phyloP scores from a whole-genome alignment of 2,329 filamentous ascomycete species.

The Aspergillus brasiliensis region DNA sequence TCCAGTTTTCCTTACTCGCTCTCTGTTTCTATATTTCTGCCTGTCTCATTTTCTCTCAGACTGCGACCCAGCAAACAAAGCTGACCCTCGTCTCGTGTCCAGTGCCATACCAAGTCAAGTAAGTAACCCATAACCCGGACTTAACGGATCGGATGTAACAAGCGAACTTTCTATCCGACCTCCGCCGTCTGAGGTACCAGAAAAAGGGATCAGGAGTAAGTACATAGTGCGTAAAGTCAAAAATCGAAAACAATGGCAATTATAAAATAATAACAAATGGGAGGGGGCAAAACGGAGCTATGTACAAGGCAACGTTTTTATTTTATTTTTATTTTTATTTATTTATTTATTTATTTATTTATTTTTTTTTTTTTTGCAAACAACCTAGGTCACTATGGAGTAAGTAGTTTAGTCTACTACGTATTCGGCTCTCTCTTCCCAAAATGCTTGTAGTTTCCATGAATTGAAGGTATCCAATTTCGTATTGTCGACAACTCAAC shows the following conservation, averaged over 20 bases:
- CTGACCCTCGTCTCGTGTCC: not conserved
- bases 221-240: no score
- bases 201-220: not conserved
- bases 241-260: no score
- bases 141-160: slow-evolving; percentile 7
- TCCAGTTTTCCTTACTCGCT: not conserved
- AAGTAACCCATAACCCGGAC: slow-evolving; percentile 1
- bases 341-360: no score
- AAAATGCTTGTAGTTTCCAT: no score
- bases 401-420: no score
- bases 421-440: no score
- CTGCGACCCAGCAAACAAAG: not conserved
- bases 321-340: no score
- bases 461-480: no score
- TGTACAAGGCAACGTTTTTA: slow-evolving; percentile 1
- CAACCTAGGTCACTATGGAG: no score
- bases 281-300: not conserved
- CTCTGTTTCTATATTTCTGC: not conserved
- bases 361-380: not conserved
- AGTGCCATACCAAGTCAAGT: not conserved
- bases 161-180: not conserved
- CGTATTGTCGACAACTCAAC: no score
- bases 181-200: not conserved
- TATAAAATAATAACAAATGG: not conserved
- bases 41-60: not conserved